These are phyloP conservation scores for Penicillium freii DNA, from an alignment of 2,329 filamentous ascomycete genomes.

Conservation along the genomic window DNA sequence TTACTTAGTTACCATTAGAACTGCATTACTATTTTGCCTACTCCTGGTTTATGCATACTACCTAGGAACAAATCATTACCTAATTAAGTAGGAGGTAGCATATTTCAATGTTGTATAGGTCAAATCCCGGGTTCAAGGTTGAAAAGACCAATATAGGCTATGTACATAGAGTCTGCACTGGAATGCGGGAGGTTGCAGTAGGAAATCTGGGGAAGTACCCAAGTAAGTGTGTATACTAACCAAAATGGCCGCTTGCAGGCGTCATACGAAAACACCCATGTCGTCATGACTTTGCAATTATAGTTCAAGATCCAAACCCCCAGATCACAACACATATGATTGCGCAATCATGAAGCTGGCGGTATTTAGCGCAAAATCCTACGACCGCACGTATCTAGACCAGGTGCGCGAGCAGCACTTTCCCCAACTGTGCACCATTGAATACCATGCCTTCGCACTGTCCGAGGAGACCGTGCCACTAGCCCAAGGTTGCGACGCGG, in stretches of 20 bases:
- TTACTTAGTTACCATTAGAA: not conserved
- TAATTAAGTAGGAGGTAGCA: not conserved
- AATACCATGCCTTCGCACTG: slow-evolving; percentile 60
- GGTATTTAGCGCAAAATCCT: slow-evolving; percentile 64
- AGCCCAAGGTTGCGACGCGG: slow-evolving; percentile 53
- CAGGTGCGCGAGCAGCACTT: slow-evolving; percentile 36
- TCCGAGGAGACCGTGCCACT: slow-evolving; percentile 56
- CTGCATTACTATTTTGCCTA: not conserved
- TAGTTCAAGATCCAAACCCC: not conserved
- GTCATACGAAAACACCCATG: not conserved
- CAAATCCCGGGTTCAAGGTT: not conserved
- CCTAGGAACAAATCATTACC: not conserved
- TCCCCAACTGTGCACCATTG: slow-evolving; percentile 46
- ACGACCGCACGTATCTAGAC: slow-evolving; percentile 58
- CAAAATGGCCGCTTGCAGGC: not conserved
- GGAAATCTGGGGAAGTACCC: not conserved
- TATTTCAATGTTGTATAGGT: not conserved
- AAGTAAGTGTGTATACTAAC: not conserved
- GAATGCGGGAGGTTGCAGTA: slow-evolving; percentile 2
- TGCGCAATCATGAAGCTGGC: slow-evolving; percentile 53
- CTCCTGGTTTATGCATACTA: not conserved
- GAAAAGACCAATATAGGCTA: not conserved
- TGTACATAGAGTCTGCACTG: not conserved
- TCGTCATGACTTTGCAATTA: slow-evolving; percentile 6
- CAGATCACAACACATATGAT: not conserved